These are phyloP conservation scores for Picea mariana DNA, from an alignment of 83 land plant genomes.

Conservation along the genomic window DNA sequence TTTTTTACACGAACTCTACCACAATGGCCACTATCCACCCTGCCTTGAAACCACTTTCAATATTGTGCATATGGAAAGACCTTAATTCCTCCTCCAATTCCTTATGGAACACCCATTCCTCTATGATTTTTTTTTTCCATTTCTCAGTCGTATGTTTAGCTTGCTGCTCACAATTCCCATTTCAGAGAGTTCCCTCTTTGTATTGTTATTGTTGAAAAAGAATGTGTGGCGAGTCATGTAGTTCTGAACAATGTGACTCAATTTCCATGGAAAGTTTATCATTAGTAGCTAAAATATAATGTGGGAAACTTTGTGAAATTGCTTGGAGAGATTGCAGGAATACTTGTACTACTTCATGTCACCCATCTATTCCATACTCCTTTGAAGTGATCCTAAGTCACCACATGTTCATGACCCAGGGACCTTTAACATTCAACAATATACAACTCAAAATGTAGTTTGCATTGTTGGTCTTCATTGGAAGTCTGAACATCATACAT, in stretches of 20 bases:
- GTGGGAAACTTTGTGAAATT: conserved; percentile 95
- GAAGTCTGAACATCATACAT: no score
- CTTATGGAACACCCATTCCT: conserved; percentile 93
- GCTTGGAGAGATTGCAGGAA: conserved; percentile 96
- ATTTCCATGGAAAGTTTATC: conserved; percentile 18
- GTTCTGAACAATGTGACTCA: conserved; percentile 81
- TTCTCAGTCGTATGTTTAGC: conserved; percentile 92
- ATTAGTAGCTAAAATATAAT: conserved; percentile 30
- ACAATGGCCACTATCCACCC: conserved; percentile 67
- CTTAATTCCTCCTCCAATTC: conserved; percentile 94
- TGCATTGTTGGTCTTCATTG: no score
- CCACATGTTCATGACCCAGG: no score
- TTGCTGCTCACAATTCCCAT: conserved; percentile 81
- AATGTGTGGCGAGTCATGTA: conserved; percentile 92
- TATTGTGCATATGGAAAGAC: conserved; percentile 97
- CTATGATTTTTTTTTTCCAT: conserved; percentile 74
- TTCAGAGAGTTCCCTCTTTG: conserved; percentile 98
- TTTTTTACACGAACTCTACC: conserved; percentile 74
- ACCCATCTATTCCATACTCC: conserved; percentile 78
- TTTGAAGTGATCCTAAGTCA: no score
- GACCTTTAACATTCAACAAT: no score
- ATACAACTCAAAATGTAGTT: no score
- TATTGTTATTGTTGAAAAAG: conserved; percentile 75
- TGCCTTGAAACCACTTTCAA: no score
- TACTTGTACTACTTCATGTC: conserved; percentile 83